Base-by-base conservation (phyloP, 2,329 filamentous ascomycete species). In the Emericellopsis atlantica region DNA sequence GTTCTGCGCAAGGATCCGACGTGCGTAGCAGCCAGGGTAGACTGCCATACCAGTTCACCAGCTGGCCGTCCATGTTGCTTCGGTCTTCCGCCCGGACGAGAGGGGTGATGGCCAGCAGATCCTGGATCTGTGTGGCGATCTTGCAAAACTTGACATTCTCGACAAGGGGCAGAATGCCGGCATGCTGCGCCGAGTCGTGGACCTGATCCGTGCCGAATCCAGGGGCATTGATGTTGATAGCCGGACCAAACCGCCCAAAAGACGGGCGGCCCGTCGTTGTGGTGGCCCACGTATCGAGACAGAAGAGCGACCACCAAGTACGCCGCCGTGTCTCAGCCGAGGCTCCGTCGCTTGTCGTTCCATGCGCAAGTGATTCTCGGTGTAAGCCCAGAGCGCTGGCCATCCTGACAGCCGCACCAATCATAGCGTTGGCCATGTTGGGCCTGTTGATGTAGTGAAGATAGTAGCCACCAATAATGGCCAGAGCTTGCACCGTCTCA, bases 111-210 rank as follows among this genome's bases (percentile, higher is more conserved):
- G 82, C 81, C 3, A 90, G 69, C 40, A 78, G 72, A 51, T 90
- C 83, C 54, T 90, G 84, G 43, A 89, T 82, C 45, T 77, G 74
- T 0, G 83, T 86, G 16, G 82, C 79, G 44, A 90, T 83, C 56
- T 82, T 83, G 62, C 82, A 86, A 58, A 89, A 89, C 39, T 79
- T 77, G 46, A 85, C 81, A 54, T 84, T 86, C 57, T 89, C 80
- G 23, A 84, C 76, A 14, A 87, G 60, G 0, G 82, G 82, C 4
- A 87, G 67, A 41, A 84, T 76, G 42, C 78, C 77, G 2, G 79
- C 70, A 37, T 82, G 67, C 50, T 76, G 78, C 1, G 62, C 67
- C 33, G 66, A 71, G 58, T 73, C 72, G 31, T 62, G 66, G 18
- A 48, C 50, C 44, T 62, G 60, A 47, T 61, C 65, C 45, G 67